Evolutionary conservation across 2,329 filamentous ascomycete genomes (phyloP), one percentile per base, ranked within the genome.

Genomic region (Colletotrichum filicis): DNA sequence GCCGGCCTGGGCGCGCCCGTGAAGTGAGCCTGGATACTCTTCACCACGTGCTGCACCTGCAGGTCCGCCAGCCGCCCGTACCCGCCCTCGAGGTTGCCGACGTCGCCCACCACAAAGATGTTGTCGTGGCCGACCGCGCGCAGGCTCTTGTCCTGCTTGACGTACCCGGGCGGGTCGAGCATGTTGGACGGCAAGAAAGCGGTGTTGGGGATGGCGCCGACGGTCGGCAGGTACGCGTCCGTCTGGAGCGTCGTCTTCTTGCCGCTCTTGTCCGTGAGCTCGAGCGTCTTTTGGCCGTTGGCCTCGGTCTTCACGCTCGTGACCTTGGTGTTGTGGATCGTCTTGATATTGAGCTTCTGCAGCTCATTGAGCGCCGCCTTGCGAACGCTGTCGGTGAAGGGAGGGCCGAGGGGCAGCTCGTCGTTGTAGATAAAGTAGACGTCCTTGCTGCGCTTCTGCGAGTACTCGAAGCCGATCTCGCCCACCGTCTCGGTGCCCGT

Each of bases 401-500:
- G 75, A 3, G 79, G 59, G 52, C 19, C 58, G 28, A 88, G 79
- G 1, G 87, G 86, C 7, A 86, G 79, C 0, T 78, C 75, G 6
- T 81, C 79, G 19, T 78, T 77, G 66, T 83, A 81, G 59, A 88
- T 76, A 53, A 88, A 81, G 63, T 85, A 83, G 66, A 88, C 81
- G 42, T 86, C 79, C 80, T 90, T 90, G 24, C 76, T 78, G 35
- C 84, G 82, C 22, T 79, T 77, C 59, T 81, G 79, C 3, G 82
- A 83, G 76, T 86, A 89, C 75, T 84, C 83, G 22, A 82, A 82
- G 9, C 83, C 88, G 30, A 90, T 83, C 79, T 90, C 88, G 52
- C 85, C 88, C 5, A 84, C 85, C 9, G 86, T 80, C 79, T 90
- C 88, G 37, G 85, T 79, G 26, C 88, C 88, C 0, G 87, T 89